Conservation (phyloP, 2,329 filamentous ascomycete species). For the Emmonsiellopsis sp. region DNA sequence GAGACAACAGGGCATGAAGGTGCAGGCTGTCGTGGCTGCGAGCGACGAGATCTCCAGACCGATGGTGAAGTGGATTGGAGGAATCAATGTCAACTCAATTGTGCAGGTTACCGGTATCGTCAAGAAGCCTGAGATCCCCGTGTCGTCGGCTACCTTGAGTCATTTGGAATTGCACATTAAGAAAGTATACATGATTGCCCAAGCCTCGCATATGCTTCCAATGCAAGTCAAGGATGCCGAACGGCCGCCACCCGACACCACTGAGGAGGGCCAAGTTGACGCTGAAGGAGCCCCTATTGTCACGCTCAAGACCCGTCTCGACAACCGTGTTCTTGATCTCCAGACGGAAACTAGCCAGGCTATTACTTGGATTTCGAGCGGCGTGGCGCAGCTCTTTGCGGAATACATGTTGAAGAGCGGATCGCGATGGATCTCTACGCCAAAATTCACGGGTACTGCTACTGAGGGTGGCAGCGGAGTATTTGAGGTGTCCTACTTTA, state of each 20-base stretch:
- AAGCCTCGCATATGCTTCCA: constrained; percentile 50
- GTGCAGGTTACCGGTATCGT: constrained; percentile 73
- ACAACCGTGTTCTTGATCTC: constrained; percentile 90
- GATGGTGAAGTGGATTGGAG: constrained; percentile 88
- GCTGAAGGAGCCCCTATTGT: constrained; percentile 57
- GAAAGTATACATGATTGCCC: constrained; percentile 70
- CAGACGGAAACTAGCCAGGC: constrained; percentile 85
- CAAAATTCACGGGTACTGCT: constrained; percentile 79
- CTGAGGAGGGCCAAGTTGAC: constrained; percentile 41
- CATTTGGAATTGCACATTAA: constrained; percentile 79
- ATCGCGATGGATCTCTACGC: constrained; percentile 80
- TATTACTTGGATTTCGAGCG: constrained; percentile 62
- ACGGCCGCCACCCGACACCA: constrained; percentile 33
- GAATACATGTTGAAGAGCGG: constrained; percentile 67
- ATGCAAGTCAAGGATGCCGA: constrained; percentile 50
- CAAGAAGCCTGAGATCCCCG: constrained; percentile 71
- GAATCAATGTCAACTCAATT: constrained; percentile 68
- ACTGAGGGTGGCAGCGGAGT: constrained; percentile 91
- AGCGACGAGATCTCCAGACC: constrained; percentile 59
- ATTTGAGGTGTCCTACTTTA: constrained; percentile 85
- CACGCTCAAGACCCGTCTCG: constrained; percentile 71
- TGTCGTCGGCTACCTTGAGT: constrained; percentile 76
- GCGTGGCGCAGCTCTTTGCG: constrained; percentile 60
- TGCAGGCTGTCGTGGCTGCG: constrained; percentile 70
- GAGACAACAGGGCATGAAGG: constrained; percentile 64